Evolutionary conservation across 352 stramenopile genomes (phyloP), one percentile per base, ranked within the genome.

Genomic region (Globisporangium perplexum): DNA sequence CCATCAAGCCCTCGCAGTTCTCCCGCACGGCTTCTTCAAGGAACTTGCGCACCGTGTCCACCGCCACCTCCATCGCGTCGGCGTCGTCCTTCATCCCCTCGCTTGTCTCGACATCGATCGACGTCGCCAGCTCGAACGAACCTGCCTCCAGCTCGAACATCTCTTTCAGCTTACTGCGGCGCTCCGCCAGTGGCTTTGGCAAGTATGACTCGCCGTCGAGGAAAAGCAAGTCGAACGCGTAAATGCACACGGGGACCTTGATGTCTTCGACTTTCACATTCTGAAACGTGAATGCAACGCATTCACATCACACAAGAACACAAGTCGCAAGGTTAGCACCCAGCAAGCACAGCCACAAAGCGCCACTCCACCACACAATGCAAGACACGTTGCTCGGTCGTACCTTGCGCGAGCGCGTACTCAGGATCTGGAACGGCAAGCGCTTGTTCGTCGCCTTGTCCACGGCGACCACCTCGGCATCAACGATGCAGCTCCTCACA

Each of bases 151-250:
- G 72, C 28, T 90, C 59, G 66, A 99, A 99, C 53, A 96, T 77
- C 41, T 89, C 72, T 24, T 84, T 81, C 30, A 99, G 59, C 31
- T 98, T 70, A 48, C 83, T 68, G 38, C 97, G 91, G 26, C 98
- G 93, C 60, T 97, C 88, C 22, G 74, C 57, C 10, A 99, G 71
- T 2, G 91, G 71, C 22, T 88, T 72, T 20, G 93, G 64, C 3
- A 99, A 72, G 52, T 99, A 76, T 24, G 90, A 98, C 65, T 90
- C 70, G 35, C 96, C 97, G 63, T 99, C 99, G 2, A 99, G 66
- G 66, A 95, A 99, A 49, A 99, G 95, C 51, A 99, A 70, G 76
- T 99, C 98, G 69, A 99, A 99, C 6, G 90, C 96, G 67, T 98
- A 97, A 33, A 99, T 96, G 55, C 88, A 93, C 23, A 96, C 84